phyloP scores from a whole-genome alignment of 2,329 filamentous ascomycete genomes.

The Dothistroma pini region DNA sequence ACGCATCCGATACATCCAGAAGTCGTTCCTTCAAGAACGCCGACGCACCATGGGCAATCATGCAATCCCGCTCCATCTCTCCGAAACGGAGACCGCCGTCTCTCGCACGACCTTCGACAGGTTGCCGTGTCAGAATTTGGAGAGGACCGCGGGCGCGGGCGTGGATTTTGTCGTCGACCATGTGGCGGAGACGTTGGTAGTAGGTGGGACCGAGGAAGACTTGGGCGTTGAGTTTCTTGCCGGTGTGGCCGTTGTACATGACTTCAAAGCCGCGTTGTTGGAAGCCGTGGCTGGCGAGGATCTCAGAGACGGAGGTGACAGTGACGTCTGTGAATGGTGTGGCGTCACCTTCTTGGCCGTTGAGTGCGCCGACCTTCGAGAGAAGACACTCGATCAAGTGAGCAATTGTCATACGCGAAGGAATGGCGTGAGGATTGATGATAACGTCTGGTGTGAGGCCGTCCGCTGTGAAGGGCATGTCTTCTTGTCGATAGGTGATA shows the following conservation, averaged over 20 bases:
- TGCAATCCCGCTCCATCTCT: conserved; percentile 99
- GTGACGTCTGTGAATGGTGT: conserved; percentile 98
- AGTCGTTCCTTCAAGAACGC: conserved; percentile 96
- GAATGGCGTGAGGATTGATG: conserved; percentile 99
- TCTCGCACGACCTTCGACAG: conserved; percentile 95
- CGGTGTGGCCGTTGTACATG: conserved; percentile 98
- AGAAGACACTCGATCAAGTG: conserved; percentile 99
- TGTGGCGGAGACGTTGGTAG: conserved; percentile 96
- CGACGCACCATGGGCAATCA: conserved; percentile 99
- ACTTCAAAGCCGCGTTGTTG: conserved; percentile 96
- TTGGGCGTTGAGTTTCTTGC: conserved; percentile 86
- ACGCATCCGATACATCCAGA: conserved; percentile 96
- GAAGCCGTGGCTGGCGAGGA: conserved; percentile 86
- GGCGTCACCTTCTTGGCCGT: conserved; percentile 93
- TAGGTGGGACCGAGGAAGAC: conserved; percentile 98
- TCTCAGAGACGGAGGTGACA: conserved; percentile 83
- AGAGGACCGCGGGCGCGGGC: conserved; percentile 95
- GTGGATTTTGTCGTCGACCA: conserved; percentile 99
- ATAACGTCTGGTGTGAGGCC: conserved; percentile 93
- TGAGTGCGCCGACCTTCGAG: conserved; percentile 89
- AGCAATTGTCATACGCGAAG: conserved; percentile 99
- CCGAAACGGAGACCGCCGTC: conserved; percentile 98
- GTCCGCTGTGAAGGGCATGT: conserved; percentile 96
- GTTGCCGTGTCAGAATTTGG: conserved; percentile 95
- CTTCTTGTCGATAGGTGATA: conserved; percentile 95